Evolutionary conservation across 306 rosid species (phyloP).

Genomic region (Cucumis cinereus): DNA sequence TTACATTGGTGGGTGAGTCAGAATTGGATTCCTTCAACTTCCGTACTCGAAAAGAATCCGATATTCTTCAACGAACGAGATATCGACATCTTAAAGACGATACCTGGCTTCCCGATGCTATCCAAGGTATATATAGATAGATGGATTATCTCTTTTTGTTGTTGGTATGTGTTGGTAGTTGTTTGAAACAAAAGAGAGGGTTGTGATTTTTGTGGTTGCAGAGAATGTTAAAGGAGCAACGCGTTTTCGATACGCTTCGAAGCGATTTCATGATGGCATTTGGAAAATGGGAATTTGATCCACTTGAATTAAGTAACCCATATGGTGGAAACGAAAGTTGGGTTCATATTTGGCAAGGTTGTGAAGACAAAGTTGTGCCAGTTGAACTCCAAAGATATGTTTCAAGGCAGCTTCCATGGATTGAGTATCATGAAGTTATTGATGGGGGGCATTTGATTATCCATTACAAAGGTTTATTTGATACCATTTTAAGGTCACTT

Average conservation of each 20-base stretch:
- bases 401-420: slow-evolving; percentile 70
- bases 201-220: slow-evolving; percentile 14
- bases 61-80: slow-evolving; percentile 66
- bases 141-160: neutral
- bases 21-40: slow-evolving; percentile 87
- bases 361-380: slow-evolving; percentile 87
- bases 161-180: neutral
- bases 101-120: slow-evolving; percentile 89
- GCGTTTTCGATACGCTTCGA: slow-evolving; percentile 66
- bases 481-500: slow-evolving; percentile 72
- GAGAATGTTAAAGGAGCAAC: slow-evolving; percentile 42
- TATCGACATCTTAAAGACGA: slow-evolving; percentile 47
- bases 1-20: slow-evolving; percentile 79
- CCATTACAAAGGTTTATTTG: slow-evolving; percentile 68
- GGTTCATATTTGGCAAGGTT: slow-evolving; percentile 92
- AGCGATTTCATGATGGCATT: slow-evolving; percentile 62
- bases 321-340: slow-evolving; percentile 36
- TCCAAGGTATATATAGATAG: slow-evolving; percentile 36
- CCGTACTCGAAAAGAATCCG: slow-evolving; percentile 62
- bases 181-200: slow-evolving; percentile 6
- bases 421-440: slow-evolving; percentile 70
- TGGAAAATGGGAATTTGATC: slow-evolving; percentile 78
- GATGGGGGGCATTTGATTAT: slow-evolving; percentile 90
- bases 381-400: slow-evolving; percentile 61
- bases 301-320: slow-evolving; percentile 58